These are phyloP conservation scores for Talaromyces pinophilus DNA, from an alignment of 2,329 filamentous ascomycete genomes.

Conservation along the genomic window DNA sequence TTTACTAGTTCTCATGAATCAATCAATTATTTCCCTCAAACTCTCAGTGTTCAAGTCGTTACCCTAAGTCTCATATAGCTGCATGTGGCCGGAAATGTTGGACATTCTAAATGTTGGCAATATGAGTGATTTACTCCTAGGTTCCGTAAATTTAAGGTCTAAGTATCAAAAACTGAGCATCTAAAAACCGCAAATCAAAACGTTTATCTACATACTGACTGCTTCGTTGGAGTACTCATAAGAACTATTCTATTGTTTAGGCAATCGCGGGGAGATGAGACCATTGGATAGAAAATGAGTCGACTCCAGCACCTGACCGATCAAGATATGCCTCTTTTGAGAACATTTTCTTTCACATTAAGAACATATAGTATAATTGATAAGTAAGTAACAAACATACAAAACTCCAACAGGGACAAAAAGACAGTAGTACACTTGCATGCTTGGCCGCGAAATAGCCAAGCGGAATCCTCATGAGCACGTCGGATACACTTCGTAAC, in stretches of 20 bases:
- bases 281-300: neutral
- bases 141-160: too few relatives aligned
- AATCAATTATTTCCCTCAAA: too few relatives aligned
- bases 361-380: neutral
- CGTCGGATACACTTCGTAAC: constrained; percentile 4
- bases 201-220: neutral
- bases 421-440: constrained; percentile 10
- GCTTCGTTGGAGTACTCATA: neutral
- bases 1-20: too few relatives aligned
- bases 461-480: constrained; percentile 9
- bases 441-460: neutral
- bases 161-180: too few relatives aligned
- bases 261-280: neutral
- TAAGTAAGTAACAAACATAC: constrained; percentile 5
- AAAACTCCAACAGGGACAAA: neutral
- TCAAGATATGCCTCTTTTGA: neutral
- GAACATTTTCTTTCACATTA: neutral
- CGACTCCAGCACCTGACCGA: neutral
- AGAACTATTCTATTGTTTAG: neutral
- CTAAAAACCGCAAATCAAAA: neutral
- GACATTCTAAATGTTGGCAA: too few relatives aligned
- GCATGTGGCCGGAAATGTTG: too few relatives aligned
- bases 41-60: too few relatives aligned
- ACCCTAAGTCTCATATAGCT: too few relatives aligned
- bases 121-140: too few relatives aligned